Conservation (phyloP, 305 asterid genomes). For the Fraxinus platypoda region DNA sequence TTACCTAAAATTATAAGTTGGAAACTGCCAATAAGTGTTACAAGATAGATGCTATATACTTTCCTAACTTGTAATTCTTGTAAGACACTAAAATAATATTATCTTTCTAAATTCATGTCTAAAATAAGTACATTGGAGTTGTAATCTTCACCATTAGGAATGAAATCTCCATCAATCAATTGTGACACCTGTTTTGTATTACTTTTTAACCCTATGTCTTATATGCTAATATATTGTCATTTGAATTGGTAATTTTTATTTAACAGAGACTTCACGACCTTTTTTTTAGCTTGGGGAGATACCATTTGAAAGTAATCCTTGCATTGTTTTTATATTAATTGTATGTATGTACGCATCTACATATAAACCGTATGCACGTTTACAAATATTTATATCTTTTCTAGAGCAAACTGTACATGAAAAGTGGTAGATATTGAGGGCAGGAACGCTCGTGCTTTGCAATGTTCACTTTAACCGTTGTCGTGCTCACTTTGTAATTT, state of each 20-base stretch:
- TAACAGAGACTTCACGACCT: not conserved
- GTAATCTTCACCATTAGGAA: constrained; percentile 5
- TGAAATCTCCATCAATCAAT: not conserved
- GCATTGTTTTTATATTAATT: not conserved
- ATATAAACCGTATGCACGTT: not conserved
- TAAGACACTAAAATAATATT: not conserved
- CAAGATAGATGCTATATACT: not conserved
- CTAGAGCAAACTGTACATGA: not conserved
- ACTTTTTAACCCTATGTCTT: not conserved
- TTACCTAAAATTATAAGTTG: not conserved
- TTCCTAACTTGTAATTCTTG: not conserved
- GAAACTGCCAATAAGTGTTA: not conserved
- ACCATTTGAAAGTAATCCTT: not conserved
- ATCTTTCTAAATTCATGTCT: not conserved
- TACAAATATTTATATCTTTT: not conserved
- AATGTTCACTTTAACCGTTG: not conserved
- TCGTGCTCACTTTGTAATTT: not conserved
- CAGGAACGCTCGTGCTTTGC: not conserved
- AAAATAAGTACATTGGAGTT: not conserved
- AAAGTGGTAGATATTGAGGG: not conserved
- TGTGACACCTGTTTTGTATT: not conserved
- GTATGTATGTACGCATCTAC: not conserved
- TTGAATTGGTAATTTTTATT: not conserved
- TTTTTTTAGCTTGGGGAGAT: not conserved
- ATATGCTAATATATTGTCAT: not conserved